Evolutionary conservation across 1,284 basidiomycete species (phyloP), one percentile per base, ranked within the genome.

Genomic region (Cystobasidiaceae sp.): DNA sequence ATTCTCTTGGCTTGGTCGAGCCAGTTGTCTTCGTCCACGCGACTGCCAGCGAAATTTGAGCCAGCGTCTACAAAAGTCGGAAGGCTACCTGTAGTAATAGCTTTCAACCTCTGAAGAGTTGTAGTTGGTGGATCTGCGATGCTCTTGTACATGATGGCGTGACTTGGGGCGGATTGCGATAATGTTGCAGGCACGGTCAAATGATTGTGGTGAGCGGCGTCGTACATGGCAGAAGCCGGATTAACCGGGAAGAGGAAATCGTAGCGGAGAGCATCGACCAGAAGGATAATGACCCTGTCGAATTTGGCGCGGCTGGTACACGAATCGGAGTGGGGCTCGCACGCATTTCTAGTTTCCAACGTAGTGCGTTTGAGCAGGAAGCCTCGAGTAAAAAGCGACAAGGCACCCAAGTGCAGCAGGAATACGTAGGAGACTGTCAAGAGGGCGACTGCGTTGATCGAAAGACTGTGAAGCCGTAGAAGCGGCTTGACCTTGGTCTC

Each of bases 21-120:
- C 78, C 82, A 85, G 70, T 71, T 93, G 76, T 98, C 96, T 77
- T 98, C 94, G 11, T 82, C 81, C 46, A 97, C 89, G 0, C 86
- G 86, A 0, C 86, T 85, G 0, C 85, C 91, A 21, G 87, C 89
- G 79, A 98, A 97, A 76, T 92, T 97, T 58, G 86, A 86, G 4
- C 93, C 91, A 23, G 90, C 83, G 74, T 98, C 94, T 52, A 98
- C 84, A 73, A 98, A 98, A 0, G 96, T 98, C 0, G 96, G 94
- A 6, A 99, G 79, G 0, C 91, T 93, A 3, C 96, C 96, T 0
- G 96, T 97, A 0, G 92, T 97, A 52, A 99, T 80, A 0, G 86
- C 96, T 74, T 98, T 98, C 74, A 98, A 86, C 1, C 96, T 83
- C 77, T 98, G 96, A 51, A 98, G 82, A 0, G 94, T 98, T 0